Evolutionary conservation across 192 early-diverging fungal genomes (phyloP), one percentile per base, ranked within the genome.

Genomic region (Paraglomus brasilianum): DNA sequence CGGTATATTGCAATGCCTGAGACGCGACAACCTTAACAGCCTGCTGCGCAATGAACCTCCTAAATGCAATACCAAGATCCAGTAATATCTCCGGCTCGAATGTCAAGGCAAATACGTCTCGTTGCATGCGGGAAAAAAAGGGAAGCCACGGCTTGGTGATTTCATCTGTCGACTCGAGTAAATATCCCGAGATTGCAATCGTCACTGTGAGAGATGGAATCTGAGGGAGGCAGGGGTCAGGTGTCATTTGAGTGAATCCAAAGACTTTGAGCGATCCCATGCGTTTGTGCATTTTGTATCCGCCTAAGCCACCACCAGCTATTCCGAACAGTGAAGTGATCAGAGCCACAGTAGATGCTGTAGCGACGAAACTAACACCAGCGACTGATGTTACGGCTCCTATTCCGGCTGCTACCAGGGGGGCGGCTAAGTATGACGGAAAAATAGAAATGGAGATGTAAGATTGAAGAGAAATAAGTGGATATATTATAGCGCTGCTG

Each of bases 171-270:
- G 72, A 59, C 21, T 82, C 77, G 19, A 80, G 66, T n/a, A 86
- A 47, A 65, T 83, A 86, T 14, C 85, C 85, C n/a, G 85, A 80
- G 14, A 86, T 82, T 17, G 79, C 82, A 38, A 86, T 83, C 0
- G 78, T 82, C 77, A 81, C 83, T 74, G 80, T 66, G 22, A 86
- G 73, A 1, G 82, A 78, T 19, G 85, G 85, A 30, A 86, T 82
- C 30, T 70, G 72, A 9, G 85, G 83, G 17, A 84, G 17, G n/a
- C 77, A 80, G 4, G 76, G 71, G 41, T 86, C 78, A 53, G 77
- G 72, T 15, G 82, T 46, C 7, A 85, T 71, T 30, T 81, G 81
- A 17, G 69, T 76, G 44, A 86, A 86, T 49, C 72, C 55, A 49
- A 86, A 81, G 21, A 76, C 78, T 38, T 84, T 75, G 10, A 86